Evolutionary conservation across 129 eudicot genomes (phyloP), one percentile per base, ranked within the genome.

Genomic region (Calendula officinalis): DNA sequence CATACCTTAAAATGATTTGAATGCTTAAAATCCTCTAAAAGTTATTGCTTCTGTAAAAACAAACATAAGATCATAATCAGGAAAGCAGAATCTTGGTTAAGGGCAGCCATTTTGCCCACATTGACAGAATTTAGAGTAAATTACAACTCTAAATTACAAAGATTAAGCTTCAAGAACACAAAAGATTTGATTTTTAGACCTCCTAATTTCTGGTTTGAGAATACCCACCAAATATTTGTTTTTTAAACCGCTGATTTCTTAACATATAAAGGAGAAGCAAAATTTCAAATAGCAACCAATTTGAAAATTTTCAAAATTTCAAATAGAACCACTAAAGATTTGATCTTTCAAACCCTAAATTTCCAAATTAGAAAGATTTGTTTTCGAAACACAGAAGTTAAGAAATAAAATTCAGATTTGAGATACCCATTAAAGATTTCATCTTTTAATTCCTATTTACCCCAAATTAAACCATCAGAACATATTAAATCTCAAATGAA

Each of bases 1-100:
- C 62, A 22, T 53, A 32, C 62, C 49, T 63, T 68, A 47, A 62
- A 70, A 64, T 34, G 48, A 41, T 22, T 51, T 32, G 56, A 49
- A 66, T 63, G 69, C 43, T 61, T 48, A 37, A 10, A 46, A 38
- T 7, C 50, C 16, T 6, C 44, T 27, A 0, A 43, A 42, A 41
- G 44, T 53, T 14, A 14, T 66, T 69, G 71, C 54, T 62, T 39
- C 79, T 63, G 67, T 17, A 64, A 67, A 59, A 69, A 57, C 30
- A 68, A 50, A 45, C 53, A 59, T 32, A 36, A 33, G 48, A 56
- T 22, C 2, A 22, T 22, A 22, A 22, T 22, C 2, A 22, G 1
- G 30, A 22, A 22, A 22, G 30, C 30, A 22, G 30, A 17, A 51
- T 17, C 13, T 51, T 16, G 35, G 12, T 6, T 17, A 44, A 9